Evolutionary conservation across 768 basidiomycete species (phyloP).

Genomic region (Tricholoma matsutake): DNA sequence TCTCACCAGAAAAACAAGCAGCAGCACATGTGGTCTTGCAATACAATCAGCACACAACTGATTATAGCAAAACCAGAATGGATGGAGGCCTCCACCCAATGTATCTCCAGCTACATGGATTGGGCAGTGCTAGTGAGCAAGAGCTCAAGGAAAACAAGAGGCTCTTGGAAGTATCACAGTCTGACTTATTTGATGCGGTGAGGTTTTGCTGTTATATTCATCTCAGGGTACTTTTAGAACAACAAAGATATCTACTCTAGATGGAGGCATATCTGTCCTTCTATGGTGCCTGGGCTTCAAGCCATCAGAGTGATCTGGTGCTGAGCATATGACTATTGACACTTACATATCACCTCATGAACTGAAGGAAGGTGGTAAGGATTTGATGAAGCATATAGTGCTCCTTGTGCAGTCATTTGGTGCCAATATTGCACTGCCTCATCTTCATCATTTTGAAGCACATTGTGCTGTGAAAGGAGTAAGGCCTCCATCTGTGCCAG

Average conservation of each 20-base stretch:
- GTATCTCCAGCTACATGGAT: neutral
- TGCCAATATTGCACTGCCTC: slow-evolving; percentile 8
- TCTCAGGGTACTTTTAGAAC: neutral
- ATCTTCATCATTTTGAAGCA: slow-evolving; percentile 7
- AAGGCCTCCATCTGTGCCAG: neutral
- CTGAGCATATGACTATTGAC: slow-evolving; percentile 3
- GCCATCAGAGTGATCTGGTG: neutral
- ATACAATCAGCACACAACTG: neutral
- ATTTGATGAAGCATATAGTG: slow-evolving; percentile 4
- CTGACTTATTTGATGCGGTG: slow-evolving; percentile 8
- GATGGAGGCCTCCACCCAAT: slow-evolving; percentile 7
- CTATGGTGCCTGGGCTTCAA: too few relatives aligned
- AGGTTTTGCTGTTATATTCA: neutral
- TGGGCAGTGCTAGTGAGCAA: neutral
- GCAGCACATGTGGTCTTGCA: slow-evolving; percentile 1
- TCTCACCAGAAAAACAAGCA: neutral
- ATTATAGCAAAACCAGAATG: neutral
- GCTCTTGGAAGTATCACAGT: neutral
- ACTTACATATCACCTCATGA: slow-evolving; percentile 7
- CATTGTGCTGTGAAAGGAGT: slow-evolving; percentile 3
- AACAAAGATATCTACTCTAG: too few relatives aligned
- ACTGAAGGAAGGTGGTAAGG: neutral
- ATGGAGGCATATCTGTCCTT: too few relatives aligned
- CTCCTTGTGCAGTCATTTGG: slow-evolving; percentile 13
- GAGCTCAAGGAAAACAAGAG: too few relatives aligned